Percentiles rank a stretch among this genome's conserved stretches.
Conservation (phyloP, 2,329 filamentous ascomycete genomes). For the Talaromyces sp. region DNA sequence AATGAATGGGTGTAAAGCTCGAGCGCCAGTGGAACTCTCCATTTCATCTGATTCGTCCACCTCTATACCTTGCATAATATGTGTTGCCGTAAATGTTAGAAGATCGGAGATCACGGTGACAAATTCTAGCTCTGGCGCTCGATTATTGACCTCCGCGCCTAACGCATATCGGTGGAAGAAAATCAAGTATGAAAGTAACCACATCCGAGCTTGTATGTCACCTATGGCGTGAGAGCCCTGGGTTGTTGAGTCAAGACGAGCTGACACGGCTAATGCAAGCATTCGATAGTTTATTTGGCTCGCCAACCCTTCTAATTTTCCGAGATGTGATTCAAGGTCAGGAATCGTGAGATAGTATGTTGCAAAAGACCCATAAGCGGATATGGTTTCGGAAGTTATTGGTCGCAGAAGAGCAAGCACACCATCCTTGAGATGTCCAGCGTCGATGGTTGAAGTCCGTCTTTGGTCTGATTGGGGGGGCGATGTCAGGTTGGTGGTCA, state of each 20-base stretch:
- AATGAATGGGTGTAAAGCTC: conserved; percentile 57
- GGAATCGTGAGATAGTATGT: conserved; percentile 51
- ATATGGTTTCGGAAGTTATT: conserved; percentile 47
- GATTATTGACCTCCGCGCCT: conserved; percentile 39
- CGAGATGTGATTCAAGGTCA: conserved; percentile 40
- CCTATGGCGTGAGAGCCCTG: conserved; percentile 33
- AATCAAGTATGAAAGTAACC: conserved; percentile 63
- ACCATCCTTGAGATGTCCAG: conserved; percentile 33
- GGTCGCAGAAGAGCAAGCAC: conserved; percentile 47
- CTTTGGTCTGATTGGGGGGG: conserved; percentile 2
- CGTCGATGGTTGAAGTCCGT: conserved; percentile 8
- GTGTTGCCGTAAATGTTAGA: conserved; percentile 59
- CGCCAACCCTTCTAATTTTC: conserved; percentile 47
- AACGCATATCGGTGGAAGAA: conserved; percentile 57
- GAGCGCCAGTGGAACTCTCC: conserved; percentile 29
- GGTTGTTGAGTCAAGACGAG: conserved; percentile 29
- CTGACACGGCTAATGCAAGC: conserved; percentile 42
- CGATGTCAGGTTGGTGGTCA: conserved; percentile 34
- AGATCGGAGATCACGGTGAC: conserved; percentile 58
- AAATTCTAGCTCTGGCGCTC: conserved; percentile 56
- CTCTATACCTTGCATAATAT: conserved; percentile 56
- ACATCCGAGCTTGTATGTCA: conserved; percentile 51
- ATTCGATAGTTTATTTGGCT: conserved; percentile 56
- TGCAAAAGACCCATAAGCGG: conserved; percentile 50
- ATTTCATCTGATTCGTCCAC: conserved; percentile 34